Evolutionary conservation across 306 rosid genomes (phyloP).

Genomic region (Rubus idaeus): DNA sequence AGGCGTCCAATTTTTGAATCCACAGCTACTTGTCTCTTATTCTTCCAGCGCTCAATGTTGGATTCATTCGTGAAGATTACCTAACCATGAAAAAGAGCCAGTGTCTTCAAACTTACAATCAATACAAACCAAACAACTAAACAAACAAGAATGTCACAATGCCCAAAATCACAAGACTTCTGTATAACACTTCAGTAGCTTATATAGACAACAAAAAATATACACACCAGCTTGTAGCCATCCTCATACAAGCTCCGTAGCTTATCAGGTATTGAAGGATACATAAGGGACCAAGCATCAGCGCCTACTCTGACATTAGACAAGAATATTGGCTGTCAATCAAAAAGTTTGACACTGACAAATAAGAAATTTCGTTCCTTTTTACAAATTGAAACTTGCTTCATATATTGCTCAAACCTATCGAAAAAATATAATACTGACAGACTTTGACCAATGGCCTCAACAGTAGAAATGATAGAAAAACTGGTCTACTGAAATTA

Average conservation of each 20-base stretch:
- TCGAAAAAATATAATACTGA: not conserved
- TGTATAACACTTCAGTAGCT: constrained; percentile 13
- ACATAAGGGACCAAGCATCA: constrained; percentile 85
- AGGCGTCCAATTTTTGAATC: constrained; percentile 96
- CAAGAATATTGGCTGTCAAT: constrained; percentile 22
- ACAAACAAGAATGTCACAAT: constrained; percentile 1
- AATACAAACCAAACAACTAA: not conserved
- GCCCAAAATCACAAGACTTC: not conserved
- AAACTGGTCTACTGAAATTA: not conserved
- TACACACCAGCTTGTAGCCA: constrained; percentile 86
- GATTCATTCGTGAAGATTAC: constrained; percentile 95
- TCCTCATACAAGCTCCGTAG: constrained; percentile 70
- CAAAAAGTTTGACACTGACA: not conserved
- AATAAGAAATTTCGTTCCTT: not conserved
- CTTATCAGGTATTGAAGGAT: constrained; percentile 78
- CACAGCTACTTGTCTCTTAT: constrained; percentile 82
- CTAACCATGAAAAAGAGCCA: constrained; percentile 34
- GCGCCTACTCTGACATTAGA: constrained; percentile 68
- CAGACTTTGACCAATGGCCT: not conserved
- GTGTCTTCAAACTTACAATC: constrained; percentile 7
- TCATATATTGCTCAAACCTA: not conserved
- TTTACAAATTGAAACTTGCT: not conserved
- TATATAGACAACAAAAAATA: constrained; percentile 20
- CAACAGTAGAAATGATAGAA: not conserved
- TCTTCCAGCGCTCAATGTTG: constrained; percentile 95